Conservation (phyloP, 345 rosid genomes). For the Acer saccharum region DNA sequence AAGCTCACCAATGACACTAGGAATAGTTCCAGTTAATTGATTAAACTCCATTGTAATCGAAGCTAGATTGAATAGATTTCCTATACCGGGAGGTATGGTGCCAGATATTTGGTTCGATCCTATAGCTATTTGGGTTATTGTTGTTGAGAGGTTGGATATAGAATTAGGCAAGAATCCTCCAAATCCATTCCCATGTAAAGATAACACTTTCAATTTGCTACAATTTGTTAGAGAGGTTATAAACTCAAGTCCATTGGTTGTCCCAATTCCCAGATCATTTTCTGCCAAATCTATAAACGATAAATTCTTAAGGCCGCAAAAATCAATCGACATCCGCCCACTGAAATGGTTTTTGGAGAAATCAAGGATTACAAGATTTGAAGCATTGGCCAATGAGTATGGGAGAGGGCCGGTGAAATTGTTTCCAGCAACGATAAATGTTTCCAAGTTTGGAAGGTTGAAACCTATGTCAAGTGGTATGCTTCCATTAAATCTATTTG, state of each 20-base stretch:
- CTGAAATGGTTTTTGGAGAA: neutral
- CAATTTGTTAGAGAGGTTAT: constrained; percentile 8
- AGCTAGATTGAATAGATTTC: constrained; percentile 27
- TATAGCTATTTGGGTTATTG: too few relatives aligned
- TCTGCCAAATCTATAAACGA: accelerated
- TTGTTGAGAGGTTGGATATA: constrained; percentile 17
- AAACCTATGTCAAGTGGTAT: constrained; percentile 10
- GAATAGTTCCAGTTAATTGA: constrained; percentile 15
- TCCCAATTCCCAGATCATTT: constrained; percentile 6
- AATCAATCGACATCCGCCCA: constrained; percentile 1
- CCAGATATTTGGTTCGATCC: neutral
- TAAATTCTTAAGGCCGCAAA: neutral
- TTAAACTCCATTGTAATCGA: neutral
- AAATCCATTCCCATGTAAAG: neutral
- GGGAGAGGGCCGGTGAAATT: constrained; percentile 20
- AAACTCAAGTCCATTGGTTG: constrained; percentile 4
- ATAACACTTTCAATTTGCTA: neutral
- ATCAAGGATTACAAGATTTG: neutral
- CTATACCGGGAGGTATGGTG: constrained; percentile 6
- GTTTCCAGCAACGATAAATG: neutral
- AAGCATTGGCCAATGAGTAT: constrained; percentile 21
- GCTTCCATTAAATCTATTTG: constrained; percentile 18
- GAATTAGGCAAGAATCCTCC: neutral
- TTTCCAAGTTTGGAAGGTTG: constrained; percentile 20
- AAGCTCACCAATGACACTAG: neutral